Base-by-base conservation (phyloP, 2,329 filamentous ascomycete genomes). In the Exophiala lecanii-corni region DNA sequence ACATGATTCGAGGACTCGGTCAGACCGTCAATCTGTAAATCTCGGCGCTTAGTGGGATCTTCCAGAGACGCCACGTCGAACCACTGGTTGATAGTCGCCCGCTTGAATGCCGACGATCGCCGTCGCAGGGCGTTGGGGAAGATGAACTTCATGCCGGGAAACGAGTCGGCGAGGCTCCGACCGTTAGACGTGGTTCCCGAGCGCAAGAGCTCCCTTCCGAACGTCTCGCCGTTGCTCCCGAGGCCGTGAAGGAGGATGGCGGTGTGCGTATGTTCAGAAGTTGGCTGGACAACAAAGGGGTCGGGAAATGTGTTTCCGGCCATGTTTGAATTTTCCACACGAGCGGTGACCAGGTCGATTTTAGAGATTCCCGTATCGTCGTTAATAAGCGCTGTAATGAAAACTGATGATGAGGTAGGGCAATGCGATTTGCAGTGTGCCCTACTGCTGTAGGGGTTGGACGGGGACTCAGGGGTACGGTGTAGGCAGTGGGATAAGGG, bases 121-220 rank as follows among this genome's bases (percentile, higher is more conserved):
- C 70, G 63, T 9, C 65, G 66, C 5, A 58, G 63, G 0, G 74
- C 66, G 0, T 72, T 75, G 0, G 74, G 74, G 42, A 77, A 77
- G 30, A 78, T 57, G 43, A 75, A 76, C 45, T 69, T 71, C 1
- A 66, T 63, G 7, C 63, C 54, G 3, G 50, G 54, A 38, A 57
- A 55, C 13, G 16, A 35, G 28, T 41, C 38, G 5, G 26, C 9
- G 17, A 41, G 30, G 26, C 10, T 38, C 35, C 9, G 35, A 23
- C 35, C 17, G 21, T 19, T 38, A 9, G 35, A 25, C 9, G 17
- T 23, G 17, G 19, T 44, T 5, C 48, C 50, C 17, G 55, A 51
- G 4, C 41, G 41, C 20, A 68, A 54, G 12, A 71, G 50, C 2
- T 59, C 55, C 16, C 45, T 37, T 3, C 64, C 64, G 31, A 71